These are phyloP conservation scores for Heterobasidion annosum DNA, from an alignment of 1,284 basidiomycete species.

Conservation along the genomic window DNA sequence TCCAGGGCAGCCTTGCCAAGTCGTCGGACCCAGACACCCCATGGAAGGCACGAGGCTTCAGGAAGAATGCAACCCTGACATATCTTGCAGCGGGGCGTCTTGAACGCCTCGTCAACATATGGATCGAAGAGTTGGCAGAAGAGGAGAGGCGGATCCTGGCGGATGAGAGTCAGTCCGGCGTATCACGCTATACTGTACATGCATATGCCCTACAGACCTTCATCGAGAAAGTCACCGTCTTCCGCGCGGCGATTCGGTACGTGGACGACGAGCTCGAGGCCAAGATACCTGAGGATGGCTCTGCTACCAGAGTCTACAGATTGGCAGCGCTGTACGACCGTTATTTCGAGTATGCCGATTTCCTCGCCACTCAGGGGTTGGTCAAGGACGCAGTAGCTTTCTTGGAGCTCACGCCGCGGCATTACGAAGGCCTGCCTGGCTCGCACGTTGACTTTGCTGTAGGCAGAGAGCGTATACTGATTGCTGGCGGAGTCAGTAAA, in stretches of 20 bases:
- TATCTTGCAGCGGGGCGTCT: conserved; percentile 87
- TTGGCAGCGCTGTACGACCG: conserved; percentile 84
- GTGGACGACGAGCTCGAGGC: conserved; percentile 67
- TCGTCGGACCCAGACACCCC: conserved; percentile 25
- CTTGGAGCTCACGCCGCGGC: conserved; percentile 72
- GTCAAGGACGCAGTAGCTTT: conserved; percentile 78
- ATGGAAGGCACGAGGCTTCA: conserved; percentile 44
- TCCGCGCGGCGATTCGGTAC: conserved; percentile 86
- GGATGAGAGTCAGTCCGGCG: conserved; percentile 34
- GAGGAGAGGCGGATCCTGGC: conserved; percentile 58
- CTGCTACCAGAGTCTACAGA: conserved; percentile 64
- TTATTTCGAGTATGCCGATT: conserved; percentile 93
- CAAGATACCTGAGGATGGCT: conserved; percentile 26
- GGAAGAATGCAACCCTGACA: conserved; percentile 89
- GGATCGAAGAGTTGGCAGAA: conserved; percentile 87
- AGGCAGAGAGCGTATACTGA: conserved; percentile 54
- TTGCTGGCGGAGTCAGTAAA: conserved; percentile 30
- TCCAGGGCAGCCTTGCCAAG: conserved; percentile 58
- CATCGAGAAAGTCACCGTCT: conserved; percentile 95
- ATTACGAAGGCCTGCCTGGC: conserved; percentile 62
- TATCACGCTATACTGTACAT: conserved; percentile 77
- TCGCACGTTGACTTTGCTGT: conserved; percentile 45
- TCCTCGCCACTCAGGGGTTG: conserved; percentile 86
- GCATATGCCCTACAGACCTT: conserved; percentile 89
- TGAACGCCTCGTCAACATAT: conserved; percentile 87